These are phyloP conservation scores for Hypomontagnella submonticulosa DNA, from an alignment of 495 filamentous ascomycete species.

Conservation along the genomic window DNA sequence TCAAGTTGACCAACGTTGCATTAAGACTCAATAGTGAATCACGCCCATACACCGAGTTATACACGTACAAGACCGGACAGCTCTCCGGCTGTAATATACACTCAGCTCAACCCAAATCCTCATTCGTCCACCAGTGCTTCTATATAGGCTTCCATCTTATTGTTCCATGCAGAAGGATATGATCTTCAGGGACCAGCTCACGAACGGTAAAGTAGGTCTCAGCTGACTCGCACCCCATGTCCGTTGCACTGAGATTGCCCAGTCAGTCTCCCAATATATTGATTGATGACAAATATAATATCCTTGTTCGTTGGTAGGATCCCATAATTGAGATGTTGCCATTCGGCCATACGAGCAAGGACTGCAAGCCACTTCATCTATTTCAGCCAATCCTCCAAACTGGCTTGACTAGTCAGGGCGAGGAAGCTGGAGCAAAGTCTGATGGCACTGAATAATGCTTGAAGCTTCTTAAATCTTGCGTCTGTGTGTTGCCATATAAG, in stretches of 20 bases:
- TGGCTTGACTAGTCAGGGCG: too few relatives aligned
- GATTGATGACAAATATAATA: constrained; percentile 2
- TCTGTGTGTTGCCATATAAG: too few relatives aligned
- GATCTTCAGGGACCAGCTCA: constrained; percentile 21
- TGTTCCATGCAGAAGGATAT: background rate
- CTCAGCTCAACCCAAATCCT: background rate
- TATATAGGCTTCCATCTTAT: background rate
- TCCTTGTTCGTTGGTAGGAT: background rate
- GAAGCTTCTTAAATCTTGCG: too few relatives aligned
- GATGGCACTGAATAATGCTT: too few relatives aligned
- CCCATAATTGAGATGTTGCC: too few relatives aligned
- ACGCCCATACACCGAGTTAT: too few relatives aligned
- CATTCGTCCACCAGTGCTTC: too few relatives aligned
- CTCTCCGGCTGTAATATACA: background rate
- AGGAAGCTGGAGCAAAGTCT: too few relatives aligned
- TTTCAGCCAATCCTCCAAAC: constrained; percentile 1
- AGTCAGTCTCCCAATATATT: constrained; percentile 19
- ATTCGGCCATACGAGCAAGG: background rate
- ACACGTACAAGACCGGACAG: background rate
- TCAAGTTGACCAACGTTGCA: background rate
- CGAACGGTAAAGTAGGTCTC: background rate
- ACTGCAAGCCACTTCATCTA: constrained; percentile 1
- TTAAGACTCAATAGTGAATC: too few relatives aligned
- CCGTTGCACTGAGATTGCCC: background rate
- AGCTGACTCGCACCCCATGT: constrained; percentile 1